These are phyloP conservation scores for Spencermartinsiella europaea DNA, from an alignment of 805 yeast species.

Conservation along the genomic window DNA sequence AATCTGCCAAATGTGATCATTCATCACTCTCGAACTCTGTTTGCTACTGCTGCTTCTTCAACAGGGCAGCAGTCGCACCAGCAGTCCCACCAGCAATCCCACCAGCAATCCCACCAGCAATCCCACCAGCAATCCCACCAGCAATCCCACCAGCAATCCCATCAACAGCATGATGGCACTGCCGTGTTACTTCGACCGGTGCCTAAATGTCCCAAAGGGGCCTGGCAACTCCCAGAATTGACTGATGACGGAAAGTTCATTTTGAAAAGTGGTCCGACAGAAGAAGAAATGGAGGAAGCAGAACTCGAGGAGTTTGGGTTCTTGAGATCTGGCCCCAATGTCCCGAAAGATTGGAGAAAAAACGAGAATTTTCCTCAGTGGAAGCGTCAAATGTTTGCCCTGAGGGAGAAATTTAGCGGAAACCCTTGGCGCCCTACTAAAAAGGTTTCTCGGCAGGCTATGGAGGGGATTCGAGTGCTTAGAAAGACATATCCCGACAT, in stretches of 20 bases:
- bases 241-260: slow-evolving; percentile 20
- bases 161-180: too few species aligned
- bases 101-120: too few species aligned
- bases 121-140: too few species aligned
- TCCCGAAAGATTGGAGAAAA: slow-evolving; percentile 46
- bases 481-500: slow-evolving; percentile 55
- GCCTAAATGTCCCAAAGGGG: too few species aligned
- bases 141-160: too few species aligned
- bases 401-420: slow-evolving; percentile 55
- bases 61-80: too few species aligned
- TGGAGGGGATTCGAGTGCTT: slow-evolving; percentile 56
- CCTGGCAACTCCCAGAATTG: slow-evolving; percentile 37
- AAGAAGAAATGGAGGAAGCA: neutral
- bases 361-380: slow-evolving; percentile 51
- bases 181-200: too few species aligned
- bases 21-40: too few species aligned
- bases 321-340: neutral
- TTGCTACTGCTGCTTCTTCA: too few species aligned
- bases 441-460: slow-evolving; percentile 61
- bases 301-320: neutral
- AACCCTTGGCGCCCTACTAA: slow-evolving; percentile 62
- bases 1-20: too few species aligned
- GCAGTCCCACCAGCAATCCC: too few species aligned
- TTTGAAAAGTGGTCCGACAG: slow-evolving; percentile 11
- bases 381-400: slow-evolving; percentile 62